Conservation (phyloP, 805 yeast species). For the Pichia thaimueangensis region DNA sequence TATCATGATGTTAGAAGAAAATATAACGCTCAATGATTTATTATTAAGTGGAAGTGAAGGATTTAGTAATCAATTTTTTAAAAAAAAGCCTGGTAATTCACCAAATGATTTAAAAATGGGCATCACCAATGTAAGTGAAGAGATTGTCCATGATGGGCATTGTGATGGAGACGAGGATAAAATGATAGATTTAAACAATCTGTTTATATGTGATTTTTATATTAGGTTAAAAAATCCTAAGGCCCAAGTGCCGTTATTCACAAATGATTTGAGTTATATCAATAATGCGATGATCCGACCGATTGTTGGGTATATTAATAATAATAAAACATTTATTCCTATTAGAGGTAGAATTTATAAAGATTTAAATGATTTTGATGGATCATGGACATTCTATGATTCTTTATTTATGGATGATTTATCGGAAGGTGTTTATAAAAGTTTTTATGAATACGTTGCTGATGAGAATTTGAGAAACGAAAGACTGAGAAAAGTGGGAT, state of each 20-base stretch:
- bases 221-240: constrained; percentile 77
- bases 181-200: constrained; percentile 12
- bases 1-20: constrained; percentile 62
- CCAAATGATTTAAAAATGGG: too few relatives aligned
- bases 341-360: constrained; percentile 78
- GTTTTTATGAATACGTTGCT: constrained; percentile 80
- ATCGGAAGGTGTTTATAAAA: constrained; percentile 82
- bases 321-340: constrained; percentile 83
- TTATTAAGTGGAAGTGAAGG: constrained; percentile 20
- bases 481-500: constrained; percentile 77
- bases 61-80: constrained; percentile 8
- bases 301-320: constrained; percentile 90
- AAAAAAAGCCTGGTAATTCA: too few relatives aligned
- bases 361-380: constrained; percentile 76
- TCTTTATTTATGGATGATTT: constrained; percentile 86
- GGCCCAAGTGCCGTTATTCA: constrained; percentile 82
- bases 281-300: constrained; percentile 91
- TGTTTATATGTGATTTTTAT: constrained; percentile 70
- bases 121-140: constrained; percentile 6
- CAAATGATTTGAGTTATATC: constrained; percentile 83
- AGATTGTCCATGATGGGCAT: not conserved
- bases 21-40: constrained; percentile 33
- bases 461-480: constrained; percentile 74
- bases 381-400: constrained; percentile 95
- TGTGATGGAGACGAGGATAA: not conserved